phyloP scores from a whole-genome alignment of 2,329 filamentous ascomycete genomes.

The Bipolaris oryzae region DNA sequence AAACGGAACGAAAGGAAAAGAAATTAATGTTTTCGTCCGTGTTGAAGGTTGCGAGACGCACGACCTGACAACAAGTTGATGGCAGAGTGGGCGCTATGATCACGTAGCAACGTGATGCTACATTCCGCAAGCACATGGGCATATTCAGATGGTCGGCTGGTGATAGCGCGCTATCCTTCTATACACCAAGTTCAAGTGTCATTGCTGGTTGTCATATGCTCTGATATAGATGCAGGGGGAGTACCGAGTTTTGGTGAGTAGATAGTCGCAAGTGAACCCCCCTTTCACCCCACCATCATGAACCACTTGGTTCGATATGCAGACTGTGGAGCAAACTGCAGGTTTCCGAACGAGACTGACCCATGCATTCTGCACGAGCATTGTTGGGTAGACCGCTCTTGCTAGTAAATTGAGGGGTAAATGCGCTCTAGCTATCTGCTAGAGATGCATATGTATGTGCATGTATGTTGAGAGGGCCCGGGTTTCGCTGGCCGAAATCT shows the following conservation, averaged over 20 bases:
- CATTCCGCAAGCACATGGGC: not conserved
- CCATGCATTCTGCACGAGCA: not conserved
- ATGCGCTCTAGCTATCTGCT: not conserved
- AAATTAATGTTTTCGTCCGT: not conserved
- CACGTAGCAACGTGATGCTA: not conserved
- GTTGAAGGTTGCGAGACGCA: not conserved
- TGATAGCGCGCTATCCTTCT: conserved; percentile 6
- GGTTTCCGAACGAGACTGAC: not conserved
- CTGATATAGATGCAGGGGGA: not conserved
- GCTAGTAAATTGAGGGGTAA: not conserved
- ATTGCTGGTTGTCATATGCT: not conserved
- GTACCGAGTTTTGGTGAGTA: conserved; percentile 1
- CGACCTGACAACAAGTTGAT: not conserved
- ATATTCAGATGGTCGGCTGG: conserved; percentile 3
- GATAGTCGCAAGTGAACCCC: conserved; percentile 3
- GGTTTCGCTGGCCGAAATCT: not conserved
- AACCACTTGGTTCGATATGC: not conserved
- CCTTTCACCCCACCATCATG: not conserved
- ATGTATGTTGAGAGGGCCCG: not conserved
- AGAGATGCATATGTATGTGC: not conserved
- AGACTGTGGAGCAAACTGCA: not conserved
- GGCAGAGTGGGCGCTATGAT: not conserved
- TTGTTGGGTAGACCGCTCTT: not conserved
- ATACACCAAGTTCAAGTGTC: not conserved
- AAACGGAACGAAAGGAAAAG: not conserved